A percentile compares a stretch with the other conserved stretches of the same genome.
phyloP scores from a whole-genome alignment of 2,329 filamentous ascomycete species.

The Fusarium abutilonis region DNA sequence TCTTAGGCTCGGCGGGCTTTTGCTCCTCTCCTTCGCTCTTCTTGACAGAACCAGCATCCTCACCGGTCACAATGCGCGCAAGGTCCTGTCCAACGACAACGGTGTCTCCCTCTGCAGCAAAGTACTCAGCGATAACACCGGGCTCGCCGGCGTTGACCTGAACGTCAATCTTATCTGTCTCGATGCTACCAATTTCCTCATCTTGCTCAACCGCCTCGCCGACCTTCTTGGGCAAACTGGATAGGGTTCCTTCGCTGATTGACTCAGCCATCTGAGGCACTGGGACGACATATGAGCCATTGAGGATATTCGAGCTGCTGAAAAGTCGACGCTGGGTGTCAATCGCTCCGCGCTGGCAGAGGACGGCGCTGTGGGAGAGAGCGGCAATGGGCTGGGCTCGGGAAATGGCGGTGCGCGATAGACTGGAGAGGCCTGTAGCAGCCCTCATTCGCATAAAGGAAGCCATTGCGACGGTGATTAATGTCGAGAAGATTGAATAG shows the following conservation, averaged over 20 bases:
- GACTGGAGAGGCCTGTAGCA: constrained; percentile 32
- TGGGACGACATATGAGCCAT: constrained; percentile 42
- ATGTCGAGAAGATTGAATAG: constrained; percentile 3
- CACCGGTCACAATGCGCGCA: constrained; percentile 45
- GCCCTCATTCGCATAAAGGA: constrained; percentile 40
- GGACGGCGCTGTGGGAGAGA: constrained; percentile 35
- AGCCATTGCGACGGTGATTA: constrained; percentile 33
- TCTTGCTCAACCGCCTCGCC: constrained; percentile 47
- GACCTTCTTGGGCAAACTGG: constrained; percentile 44
- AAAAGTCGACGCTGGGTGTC: constrained; percentile 41
- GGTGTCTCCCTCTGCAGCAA: constrained; percentile 47
- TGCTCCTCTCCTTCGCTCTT: constrained; percentile 36
- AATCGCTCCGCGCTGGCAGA: constrained; percentile 38
- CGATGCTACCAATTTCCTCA: constrained; percentile 49
- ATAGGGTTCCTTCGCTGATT: constrained; percentile 47
- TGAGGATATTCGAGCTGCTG: constrained; percentile 30
- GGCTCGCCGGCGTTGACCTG: constrained; percentile 44
- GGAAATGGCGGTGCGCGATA: constrained; percentile 31
- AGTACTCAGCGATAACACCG: constrained; percentile 45
- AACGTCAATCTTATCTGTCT: constrained; percentile 50
- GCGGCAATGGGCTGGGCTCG: constrained; percentile 22
- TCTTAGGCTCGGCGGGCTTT: constrained; percentile 33
- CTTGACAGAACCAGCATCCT: constrained; percentile 29
- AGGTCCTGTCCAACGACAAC: constrained; percentile 48
- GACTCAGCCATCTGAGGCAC: constrained; percentile 50